Evolutionary conservation across 2,329 filamentous ascomycete species (phyloP).

Genomic region (Colletotrichum melonis): DNA sequence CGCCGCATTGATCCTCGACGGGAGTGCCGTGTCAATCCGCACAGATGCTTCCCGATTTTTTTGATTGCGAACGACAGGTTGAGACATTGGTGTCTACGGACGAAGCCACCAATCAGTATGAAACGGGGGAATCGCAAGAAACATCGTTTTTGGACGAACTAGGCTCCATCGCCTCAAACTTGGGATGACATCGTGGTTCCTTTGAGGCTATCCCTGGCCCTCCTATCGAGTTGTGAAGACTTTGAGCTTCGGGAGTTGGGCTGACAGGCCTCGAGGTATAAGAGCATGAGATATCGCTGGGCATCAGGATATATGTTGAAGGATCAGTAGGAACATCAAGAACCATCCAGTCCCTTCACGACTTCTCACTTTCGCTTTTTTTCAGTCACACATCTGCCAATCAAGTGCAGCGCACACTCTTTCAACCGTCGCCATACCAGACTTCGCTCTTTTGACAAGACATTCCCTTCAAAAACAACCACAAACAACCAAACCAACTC

Average conservation of each 20-base stretch:
- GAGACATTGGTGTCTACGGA: conserved; percentile 16
- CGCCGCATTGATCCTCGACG: background rate
- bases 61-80: conserved; percentile 8
- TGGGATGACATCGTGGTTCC: conserved; percentile 9
- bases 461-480: background rate
- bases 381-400: background rate
- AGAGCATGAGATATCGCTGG: background rate
- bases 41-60: background rate
- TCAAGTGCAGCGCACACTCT: conserved; percentile 3
- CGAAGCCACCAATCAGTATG: conserved; percentile 32
- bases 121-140: conserved; percentile 27
- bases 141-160: conserved; percentile 25
- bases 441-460: conserved; percentile 10
- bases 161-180: background rate
- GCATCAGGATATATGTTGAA: background rate
- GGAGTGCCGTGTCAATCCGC: background rate
- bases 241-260: background rate
- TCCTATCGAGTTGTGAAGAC: background rate
- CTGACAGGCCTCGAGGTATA: conserved; percentile 5
- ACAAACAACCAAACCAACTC: background rate
- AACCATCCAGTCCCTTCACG: background rate
- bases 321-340: conserved; percentile 1
- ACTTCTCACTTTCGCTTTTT: background rate
- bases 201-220: background rate
- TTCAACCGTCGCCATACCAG: background rate